Base-by-base conservation (phyloP, 257 asterid genomes). In the Przewalskia tangutica region DNA sequence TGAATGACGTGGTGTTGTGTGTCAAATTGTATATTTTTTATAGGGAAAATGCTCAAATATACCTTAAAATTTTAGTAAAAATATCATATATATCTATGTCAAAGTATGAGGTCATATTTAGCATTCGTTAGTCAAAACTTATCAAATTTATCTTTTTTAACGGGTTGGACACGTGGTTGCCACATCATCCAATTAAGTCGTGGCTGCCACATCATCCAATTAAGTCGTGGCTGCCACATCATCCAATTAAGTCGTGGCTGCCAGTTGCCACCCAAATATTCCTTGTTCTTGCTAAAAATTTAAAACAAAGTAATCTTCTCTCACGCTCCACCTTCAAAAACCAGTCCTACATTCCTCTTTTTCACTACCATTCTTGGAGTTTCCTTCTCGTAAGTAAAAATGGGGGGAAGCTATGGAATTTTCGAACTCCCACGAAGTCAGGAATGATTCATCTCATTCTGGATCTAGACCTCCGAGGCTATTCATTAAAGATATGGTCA, bases 401-500 rank as follows among this genome's bases (percentile, higher is more conserved):
- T 50, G n/a, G 88, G 91, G 76, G 20, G 68, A 70, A 58, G 92
- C 91, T 62, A 86, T 84, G 94, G 93, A 89, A 56, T 81, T 92
- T 64, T 67, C 88, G 17, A 42, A 83, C 20, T 82, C 84, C 63
- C 82, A 66, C 63, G 90, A 85, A 63, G 77, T 75, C n/a, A 64
- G 20, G 12, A 20, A 88, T 40, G 91, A 86, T 38, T 48, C 90
- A 10, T 76, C 81, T 81, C 85, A 60, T 65, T 51, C 85, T 73
- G 83, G 91, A 81, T 81, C 93, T 81, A 86, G 88, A 82, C 77
- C 89, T 84, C 98, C 97, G 9, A 91, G 99, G 87, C 89, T 96
- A 65, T 92, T 93, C 86, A 96, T 96, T 18, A 90, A 93, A 88
- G 99, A 96, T 84, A 96, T 96, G 99, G 93, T 96, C 79, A 92